Evolutionary conservation across 2,329 filamentous ascomycete species (phyloP).

Genomic region (Cordyceps farinosa): DNA sequence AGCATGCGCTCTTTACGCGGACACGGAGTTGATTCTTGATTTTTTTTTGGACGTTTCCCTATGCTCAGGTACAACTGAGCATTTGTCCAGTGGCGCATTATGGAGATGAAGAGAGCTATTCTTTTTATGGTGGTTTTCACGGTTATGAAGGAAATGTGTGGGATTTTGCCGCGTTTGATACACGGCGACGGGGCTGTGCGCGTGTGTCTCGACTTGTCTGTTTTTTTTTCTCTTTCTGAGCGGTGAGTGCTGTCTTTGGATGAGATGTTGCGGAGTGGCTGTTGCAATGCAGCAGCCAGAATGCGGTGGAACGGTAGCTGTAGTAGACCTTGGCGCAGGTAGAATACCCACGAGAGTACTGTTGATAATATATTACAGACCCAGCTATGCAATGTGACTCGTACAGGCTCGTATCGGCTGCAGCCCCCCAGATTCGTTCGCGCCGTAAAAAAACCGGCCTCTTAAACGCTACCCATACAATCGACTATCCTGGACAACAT

Average conservation of each 20-base stretch:
- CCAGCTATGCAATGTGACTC: constrained; percentile 8
- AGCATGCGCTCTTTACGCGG: constrained; percentile 13
- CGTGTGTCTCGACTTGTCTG: neutral
- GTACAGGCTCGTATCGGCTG: neutral
- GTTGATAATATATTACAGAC: constrained; percentile 10
- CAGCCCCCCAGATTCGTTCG: neutral
- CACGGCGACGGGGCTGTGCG: neutral
- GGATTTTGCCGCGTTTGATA: neutral
- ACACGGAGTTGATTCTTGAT: constrained; percentile 1
- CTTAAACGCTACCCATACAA: too few relatives aligned
- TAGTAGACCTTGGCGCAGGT: constrained; percentile 7
- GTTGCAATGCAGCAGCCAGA: neutral
- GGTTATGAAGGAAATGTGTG: neutral
- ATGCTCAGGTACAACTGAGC: neutral
- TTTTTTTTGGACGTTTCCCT: neutral
- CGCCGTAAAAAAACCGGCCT: neutral
- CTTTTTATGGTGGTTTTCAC: neutral
- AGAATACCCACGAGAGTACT: constrained; percentile 14
- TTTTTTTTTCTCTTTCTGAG: neutral
- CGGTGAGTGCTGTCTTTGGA: neutral
- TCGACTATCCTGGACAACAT: neutral
- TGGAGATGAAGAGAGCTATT: neutral
- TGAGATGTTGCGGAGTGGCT: neutral
- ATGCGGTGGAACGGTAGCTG: neutral
- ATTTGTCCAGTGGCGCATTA: neutral